These are phyloP conservation scores for Botrytis cinerea DNA, from an alignment of 2,329 filamentous ascomycete species.

Conservation along the genomic window DNA sequence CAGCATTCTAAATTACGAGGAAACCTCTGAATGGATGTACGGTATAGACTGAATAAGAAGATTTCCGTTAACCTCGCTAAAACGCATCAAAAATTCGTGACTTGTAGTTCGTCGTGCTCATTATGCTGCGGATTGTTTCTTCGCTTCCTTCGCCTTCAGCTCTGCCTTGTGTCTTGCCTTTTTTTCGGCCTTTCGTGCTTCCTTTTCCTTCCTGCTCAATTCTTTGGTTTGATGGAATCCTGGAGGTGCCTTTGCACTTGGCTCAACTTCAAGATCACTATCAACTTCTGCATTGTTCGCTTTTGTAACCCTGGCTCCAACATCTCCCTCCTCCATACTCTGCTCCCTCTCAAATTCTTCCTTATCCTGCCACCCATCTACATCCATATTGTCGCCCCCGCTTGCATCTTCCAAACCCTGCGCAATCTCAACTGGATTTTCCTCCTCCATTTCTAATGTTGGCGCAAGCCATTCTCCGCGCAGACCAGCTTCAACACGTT, in stretches of 20 bases:
- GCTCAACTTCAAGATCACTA: constrained; percentile 43
- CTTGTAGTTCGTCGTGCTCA: constrained; percentile 18
- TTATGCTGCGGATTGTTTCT: constrained; percentile 45
- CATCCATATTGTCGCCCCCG: constrained; percentile 35
- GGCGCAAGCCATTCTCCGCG: constrained; percentile 51
- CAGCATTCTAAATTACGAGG: background rate
- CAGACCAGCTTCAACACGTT: constrained; percentile 54
- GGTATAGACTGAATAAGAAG: constrained; percentile 20
- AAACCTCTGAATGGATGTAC: constrained; percentile 45
- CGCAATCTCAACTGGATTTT: constrained; percentile 31
- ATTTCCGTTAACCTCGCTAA: constrained; percentile 8
- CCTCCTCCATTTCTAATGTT: constrained; percentile 44
- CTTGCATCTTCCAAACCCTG: constrained; percentile 35
- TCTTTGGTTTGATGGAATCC: constrained; percentile 42
- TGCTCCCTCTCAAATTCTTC: constrained; percentile 44
- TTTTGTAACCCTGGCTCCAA: constrained; percentile 29
- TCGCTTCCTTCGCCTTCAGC: constrained; percentile 62
- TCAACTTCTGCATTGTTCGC: constrained; percentile 41
- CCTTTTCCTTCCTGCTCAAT: constrained; percentile 37
- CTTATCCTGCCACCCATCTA: constrained; percentile 43
- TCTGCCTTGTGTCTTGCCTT: constrained; percentile 53
- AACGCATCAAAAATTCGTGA: constrained; percentile 23
- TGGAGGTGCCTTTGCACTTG: constrained; percentile 25
- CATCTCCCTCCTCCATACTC: constrained; percentile 37
- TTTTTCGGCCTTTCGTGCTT: constrained; percentile 44